phyloP scores from a whole-genome alignment of 352 stramenopile species.

The Pythium monospermum region DNA sequence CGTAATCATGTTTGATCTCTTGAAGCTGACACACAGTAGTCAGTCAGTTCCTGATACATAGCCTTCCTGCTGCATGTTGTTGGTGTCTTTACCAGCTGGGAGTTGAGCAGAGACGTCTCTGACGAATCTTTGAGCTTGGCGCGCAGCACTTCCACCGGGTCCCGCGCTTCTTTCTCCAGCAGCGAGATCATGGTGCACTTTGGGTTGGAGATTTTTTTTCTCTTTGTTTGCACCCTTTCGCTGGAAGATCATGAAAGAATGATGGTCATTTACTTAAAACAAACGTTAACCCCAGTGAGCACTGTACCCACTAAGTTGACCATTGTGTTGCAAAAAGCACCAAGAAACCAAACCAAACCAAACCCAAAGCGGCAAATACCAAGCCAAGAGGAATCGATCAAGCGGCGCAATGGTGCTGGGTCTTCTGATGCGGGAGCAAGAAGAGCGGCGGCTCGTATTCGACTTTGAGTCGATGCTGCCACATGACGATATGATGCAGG shows the following conservation, averaged over 20 bases:
- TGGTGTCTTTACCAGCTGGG: conserved; percentile 65
- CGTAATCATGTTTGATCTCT: conserved; percentile 83
- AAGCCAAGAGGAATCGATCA: not conserved
- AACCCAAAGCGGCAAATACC: conserved; percentile 1
- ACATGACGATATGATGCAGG: conserved; percentile 49
- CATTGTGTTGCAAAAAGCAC: not conserved
- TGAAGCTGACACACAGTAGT: conserved; percentile 48
- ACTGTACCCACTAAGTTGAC: not conserved
- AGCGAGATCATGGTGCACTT: conserved; percentile 56
- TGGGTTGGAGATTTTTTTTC: not conserved
- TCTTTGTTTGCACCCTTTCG: not conserved
- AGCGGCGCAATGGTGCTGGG: conserved; percentile 57
- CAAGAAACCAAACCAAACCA: not conserved
- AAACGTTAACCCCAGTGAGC: conserved; percentile 4
- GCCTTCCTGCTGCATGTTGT: not conserved
- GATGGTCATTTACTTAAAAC: conserved; percentile 7
- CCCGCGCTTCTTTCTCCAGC: conserved; percentile 77
- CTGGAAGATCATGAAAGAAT: not conserved
- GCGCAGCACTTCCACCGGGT: conserved; percentile 77
- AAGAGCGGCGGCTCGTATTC: conserved; percentile 74
- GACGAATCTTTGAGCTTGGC: conserved; percentile 80
- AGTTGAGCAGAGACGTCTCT: conserved; percentile 78
- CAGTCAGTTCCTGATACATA: conserved; percentile 1
- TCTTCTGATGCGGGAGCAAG: conserved; percentile 69
- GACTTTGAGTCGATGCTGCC: conserved; percentile 81